Conservation (phyloP, 352 stramenopile genomes). For the Phytophthora cryptogea region DNA sequence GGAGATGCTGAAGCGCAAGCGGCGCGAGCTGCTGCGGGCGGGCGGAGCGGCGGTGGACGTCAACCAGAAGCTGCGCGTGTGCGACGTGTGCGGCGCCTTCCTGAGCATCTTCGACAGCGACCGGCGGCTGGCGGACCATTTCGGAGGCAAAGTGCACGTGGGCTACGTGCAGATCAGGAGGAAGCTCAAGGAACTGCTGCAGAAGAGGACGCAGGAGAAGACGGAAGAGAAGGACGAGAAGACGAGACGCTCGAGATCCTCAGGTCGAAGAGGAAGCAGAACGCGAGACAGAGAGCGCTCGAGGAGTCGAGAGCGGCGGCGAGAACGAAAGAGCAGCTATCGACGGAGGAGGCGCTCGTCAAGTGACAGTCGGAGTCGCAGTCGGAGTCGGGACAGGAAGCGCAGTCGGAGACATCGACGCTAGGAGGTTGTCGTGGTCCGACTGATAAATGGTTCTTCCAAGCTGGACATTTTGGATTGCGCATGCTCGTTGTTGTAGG, state of each 20-base stretch:
- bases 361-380: constrained; percentile 39
- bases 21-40: constrained; percentile 22
- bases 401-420: constrained; percentile 45
- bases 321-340: constrained; percentile 8
- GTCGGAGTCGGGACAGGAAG: constrained; percentile 32
- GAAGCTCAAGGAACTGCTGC: constrained; percentile 70
- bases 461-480: neutral
- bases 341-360: constrained; percentile 33
- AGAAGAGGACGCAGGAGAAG: constrained; percentile 10
- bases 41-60: constrained; percentile 41
- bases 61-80: constrained; percentile 89
- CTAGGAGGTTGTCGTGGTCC: neutral
- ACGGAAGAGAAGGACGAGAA: too few species aligned
- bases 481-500: neutral
- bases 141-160: constrained; percentile 90
- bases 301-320: constrained; percentile 28
- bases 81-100: constrained; percentile 91
- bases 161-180: constrained; percentile 89
- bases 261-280: neutral
- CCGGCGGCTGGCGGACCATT: constrained; percentile 88
- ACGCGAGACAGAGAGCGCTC: constrained; percentile 18
- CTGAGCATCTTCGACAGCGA: constrained; percentile 94
- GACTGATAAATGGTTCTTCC: neutral
- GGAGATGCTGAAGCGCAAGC: constrained; percentile 58
- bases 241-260: constrained; percentile 1